These are phyloP conservation scores for Lasiodiplodia hormozganensis DNA, from an alignment of 2,329 filamentous ascomycete species.

Conservation along the genomic window DNA sequence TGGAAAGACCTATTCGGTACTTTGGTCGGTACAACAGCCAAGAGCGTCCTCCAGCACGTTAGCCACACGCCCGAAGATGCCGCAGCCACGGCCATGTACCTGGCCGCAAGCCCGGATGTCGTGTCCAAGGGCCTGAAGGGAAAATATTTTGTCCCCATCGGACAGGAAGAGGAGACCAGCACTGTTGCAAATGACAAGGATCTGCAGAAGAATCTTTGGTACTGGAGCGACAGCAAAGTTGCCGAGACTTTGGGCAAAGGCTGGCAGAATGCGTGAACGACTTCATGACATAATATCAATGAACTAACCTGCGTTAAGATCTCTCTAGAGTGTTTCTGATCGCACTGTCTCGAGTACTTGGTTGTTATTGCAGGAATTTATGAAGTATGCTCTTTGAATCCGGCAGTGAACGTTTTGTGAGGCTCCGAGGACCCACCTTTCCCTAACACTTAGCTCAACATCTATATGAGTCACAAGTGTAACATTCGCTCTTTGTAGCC, in stretches of 20 bases:
- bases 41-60: conserved; percentile 33
- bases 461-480: neutral
- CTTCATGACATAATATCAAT: neutral
- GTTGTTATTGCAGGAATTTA: neutral
- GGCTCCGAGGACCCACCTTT: neutral
- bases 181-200: conserved; percentile 39
- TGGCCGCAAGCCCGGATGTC: conserved; percentile 39
- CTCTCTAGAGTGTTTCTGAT: neutral
- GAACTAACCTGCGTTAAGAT: neutral
- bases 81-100: conserved; percentile 42
- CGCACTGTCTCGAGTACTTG: neutral
- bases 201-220: conserved; percentile 44
- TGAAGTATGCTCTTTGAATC: neutral
- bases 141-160: conserved; percentile 49
- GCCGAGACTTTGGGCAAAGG: conserved; percentile 28
- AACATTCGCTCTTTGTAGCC: neutral
- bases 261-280: conserved; percentile 26
- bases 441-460: neutral
- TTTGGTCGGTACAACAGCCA: conserved; percentile 34
- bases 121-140: conserved; percentile 36
- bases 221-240: conserved; percentile 37
- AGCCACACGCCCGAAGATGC: conserved; percentile 40
- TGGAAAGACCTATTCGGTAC: conserved; percentile 40
- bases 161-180: conserved; percentile 37
- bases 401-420: neutral